phyloP scores from a whole-genome alignment of 192 early-diverging fungal species.

The Lobulomyces angularis region DNA sequence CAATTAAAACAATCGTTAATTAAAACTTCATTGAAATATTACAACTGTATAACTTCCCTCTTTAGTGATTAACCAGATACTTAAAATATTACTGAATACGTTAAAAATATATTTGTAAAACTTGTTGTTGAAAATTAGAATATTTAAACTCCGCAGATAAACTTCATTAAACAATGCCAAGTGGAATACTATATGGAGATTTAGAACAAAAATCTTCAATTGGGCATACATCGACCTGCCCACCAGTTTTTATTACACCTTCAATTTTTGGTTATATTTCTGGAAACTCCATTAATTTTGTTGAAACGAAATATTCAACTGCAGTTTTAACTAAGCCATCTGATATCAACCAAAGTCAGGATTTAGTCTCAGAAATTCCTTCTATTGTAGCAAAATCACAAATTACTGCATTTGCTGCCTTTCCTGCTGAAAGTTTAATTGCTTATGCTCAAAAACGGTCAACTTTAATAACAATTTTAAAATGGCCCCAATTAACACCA shows the following conservation, averaged over 20 bases:
- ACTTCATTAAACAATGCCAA: no score
- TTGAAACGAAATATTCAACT: slow-evolving; percentile 5
- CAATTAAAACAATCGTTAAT: no score
- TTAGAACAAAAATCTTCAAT: no score
- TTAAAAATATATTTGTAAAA: no score
- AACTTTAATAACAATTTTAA: slow-evolving; percentile 22
- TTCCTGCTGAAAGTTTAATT: slow-evolving; percentile 20
- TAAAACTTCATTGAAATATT: no score
- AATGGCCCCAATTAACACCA: slow-evolving; percentile 25
- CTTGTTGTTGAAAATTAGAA: no score
- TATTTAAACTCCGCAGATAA: no score
- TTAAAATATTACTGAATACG: no score
- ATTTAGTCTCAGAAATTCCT: background rate
- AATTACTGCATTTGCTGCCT: slow-evolving; percentile 32
- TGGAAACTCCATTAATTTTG: slow-evolving; percentile 33
- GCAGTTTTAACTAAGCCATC: slow-evolving; percentile 2
- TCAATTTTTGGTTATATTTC: slow-evolving; percentile 27
- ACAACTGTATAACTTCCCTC: no score
- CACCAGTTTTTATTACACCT: slow-evolving; percentile 15
- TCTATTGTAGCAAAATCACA: slow-evolving; percentile 18
- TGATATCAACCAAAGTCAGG: slow-evolving; percentile 1
- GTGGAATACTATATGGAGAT: no score
- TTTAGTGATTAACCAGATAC: no score
- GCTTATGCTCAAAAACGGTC: slow-evolving; percentile 28
- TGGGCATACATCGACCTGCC: slow-evolving; percentile 20